A percentile compares a stretch with the other conserved stretches of the same genome.
Evolutionary conservation across 2,329 filamentous ascomycete species (phyloP).

Genomic region (Dactylonectria estremocensis): DNA sequence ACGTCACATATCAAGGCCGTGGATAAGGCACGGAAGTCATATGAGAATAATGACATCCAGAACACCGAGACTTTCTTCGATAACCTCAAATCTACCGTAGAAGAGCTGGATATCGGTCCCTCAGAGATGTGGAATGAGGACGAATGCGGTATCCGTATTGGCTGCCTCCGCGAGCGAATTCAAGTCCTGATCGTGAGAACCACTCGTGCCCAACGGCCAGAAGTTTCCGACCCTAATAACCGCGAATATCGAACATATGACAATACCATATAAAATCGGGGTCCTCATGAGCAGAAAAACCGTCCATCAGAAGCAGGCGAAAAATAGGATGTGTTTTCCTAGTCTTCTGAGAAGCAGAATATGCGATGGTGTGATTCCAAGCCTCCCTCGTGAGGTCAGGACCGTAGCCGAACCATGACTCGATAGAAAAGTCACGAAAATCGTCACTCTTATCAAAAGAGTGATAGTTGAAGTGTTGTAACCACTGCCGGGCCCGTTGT

Average conservation of each 20-base stretch:
- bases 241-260: background rate
- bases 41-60: too few relatives aligned
- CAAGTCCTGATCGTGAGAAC: too few relatives aligned
- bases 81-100: too few relatives aligned
- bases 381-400: background rate
- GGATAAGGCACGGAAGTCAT: too few relatives aligned
- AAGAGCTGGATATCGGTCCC: too few relatives aligned
- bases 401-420: constrained; percentile 9
- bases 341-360: background rate
- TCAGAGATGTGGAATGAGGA: too few relatives aligned
- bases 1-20: too few relatives aligned
- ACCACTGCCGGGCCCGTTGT: constrained; percentile 4
- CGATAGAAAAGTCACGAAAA: constrained; percentile 6
- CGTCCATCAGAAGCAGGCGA: constrained; percentile 14
- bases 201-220: too few relatives aligned
- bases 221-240: too few relatives aligned
- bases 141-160: too few relatives aligned
- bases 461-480: background rate
- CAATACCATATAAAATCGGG: constrained; percentile 24
- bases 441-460: background rate
- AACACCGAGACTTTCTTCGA: too few relatives aligned
- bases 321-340: background rate
- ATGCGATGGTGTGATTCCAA: background rate
- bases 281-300: constrained; percentile 15
- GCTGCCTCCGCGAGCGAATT: too few relatives aligned